Evolutionary conservation across 805 yeast genomes (phyloP).

Genomic region (Spencermartinsiella europaea): DNA sequence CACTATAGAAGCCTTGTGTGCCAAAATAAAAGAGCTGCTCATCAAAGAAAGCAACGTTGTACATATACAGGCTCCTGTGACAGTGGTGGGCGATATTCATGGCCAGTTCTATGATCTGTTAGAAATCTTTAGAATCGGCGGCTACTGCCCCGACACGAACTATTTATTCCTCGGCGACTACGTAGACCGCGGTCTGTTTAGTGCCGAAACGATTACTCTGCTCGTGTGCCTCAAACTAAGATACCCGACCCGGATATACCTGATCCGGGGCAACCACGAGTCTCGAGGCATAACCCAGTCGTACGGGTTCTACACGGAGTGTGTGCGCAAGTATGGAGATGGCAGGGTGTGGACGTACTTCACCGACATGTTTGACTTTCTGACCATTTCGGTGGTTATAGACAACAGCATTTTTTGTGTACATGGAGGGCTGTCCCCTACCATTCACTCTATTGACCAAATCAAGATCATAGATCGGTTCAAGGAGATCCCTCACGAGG

Average conservation of each 20-base stretch:
- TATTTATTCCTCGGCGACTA: slow-evolving; percentile 92
- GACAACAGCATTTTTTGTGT: slow-evolving; percentile 89
- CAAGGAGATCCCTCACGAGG: slow-evolving; percentile 96
- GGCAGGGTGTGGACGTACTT: slow-evolving; percentile 80
- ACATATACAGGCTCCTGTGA: slow-evolving; percentile 76
- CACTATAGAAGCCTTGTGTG: slow-evolving; percentile 67
- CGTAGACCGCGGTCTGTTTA: slow-evolving; percentile 91
- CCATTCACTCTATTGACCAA: slow-evolving; percentile 90
- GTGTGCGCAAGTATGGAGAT: slow-evolving; percentile 79
- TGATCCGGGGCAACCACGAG: slow-evolving; percentile 94
- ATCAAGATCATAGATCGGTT: slow-evolving; percentile 86
- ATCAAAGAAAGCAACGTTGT: slow-evolving; percentile 82
- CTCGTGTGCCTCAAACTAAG: slow-evolving; percentile 78
- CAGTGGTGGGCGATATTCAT: slow-evolving; percentile 96
- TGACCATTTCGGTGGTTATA: slow-evolving; percentile 83
- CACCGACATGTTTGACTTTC: slow-evolving; percentile 88
- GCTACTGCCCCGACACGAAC: slow-evolving; percentile 88
- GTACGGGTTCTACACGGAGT: slow-evolving; percentile 95
- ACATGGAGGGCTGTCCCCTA: slow-evolving; percentile 96
- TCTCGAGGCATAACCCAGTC: slow-evolving; percentile 94
- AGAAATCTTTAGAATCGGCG: slow-evolving; percentile 92
- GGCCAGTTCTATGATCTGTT: slow-evolving; percentile 93
- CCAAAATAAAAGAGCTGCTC: slow-evolving; percentile 74
- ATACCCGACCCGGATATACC: slow-evolving; percentile 75
- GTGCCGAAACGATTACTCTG: slow-evolving; percentile 86